phyloP scores from a whole-genome alignment of 169 alveolate species.

The Plasmodium coatneyi region DNA sequence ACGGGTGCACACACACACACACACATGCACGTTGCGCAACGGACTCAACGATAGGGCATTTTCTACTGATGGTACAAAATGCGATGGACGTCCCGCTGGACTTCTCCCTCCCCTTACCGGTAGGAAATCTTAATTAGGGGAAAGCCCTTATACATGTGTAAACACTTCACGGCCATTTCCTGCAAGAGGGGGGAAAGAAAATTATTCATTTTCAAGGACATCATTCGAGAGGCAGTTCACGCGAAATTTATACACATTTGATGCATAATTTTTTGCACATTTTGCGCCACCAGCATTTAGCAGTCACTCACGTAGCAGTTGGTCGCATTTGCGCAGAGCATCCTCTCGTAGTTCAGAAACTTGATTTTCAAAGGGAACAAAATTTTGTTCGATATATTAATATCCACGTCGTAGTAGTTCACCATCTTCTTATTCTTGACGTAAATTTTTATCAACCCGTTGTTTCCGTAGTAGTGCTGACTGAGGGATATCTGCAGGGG shows the following conservation, averaged over 20 bases:
- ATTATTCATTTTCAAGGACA: neutral
- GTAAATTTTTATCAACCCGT: conserved; percentile 26
- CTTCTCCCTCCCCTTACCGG: conserved; percentile 12
- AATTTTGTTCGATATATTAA: conserved; percentile 46
- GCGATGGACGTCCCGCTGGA: neutral
- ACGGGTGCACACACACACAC: neutral
- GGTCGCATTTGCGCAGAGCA: conserved; percentile 6
- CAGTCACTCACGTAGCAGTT: conserved; percentile 35
- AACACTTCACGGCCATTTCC: conserved; percentile 69
- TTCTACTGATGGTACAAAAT: neutral
- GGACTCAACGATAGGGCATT: neutral
- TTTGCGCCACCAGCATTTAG: neutral
- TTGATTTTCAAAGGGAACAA: conserved; percentile 48
- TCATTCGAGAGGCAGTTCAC: neutral
- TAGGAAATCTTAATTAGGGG: conserved; percentile 57
- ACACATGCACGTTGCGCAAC: neutral
- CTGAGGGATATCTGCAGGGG: conserved; percentile 9
- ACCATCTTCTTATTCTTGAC: conserved; percentile 34
- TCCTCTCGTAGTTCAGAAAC: conserved; percentile 20
- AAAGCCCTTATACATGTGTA: conserved; percentile 51
- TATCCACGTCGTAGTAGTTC: conserved; percentile 47
- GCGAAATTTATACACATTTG: neutral
- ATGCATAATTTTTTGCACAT: neutral
- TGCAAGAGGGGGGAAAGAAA: neutral
- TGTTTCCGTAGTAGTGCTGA: conserved; percentile 27